Percentiles rank a stretch among this genome's conserved stretches.
phyloP scores from a whole-genome alignment of 2,329 filamentous ascomycete genomes.

The Dissoconium aciculare region DNA sequence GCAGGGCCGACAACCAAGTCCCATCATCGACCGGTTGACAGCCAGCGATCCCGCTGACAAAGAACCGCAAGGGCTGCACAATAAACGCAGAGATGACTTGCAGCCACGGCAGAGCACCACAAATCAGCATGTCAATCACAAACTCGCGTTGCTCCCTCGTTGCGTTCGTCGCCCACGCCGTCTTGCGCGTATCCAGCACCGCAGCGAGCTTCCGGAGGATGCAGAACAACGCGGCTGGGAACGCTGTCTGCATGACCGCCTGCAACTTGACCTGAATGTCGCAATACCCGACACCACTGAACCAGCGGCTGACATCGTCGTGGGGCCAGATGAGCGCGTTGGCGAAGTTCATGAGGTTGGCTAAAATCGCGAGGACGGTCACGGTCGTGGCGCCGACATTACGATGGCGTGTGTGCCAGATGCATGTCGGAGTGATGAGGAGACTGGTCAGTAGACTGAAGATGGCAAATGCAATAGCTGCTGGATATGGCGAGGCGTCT shows the following conservation, averaged over 20 bases:
- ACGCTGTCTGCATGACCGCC: conserved; percentile 37
- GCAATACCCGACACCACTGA: conserved; percentile 45
- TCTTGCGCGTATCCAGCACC: conserved; percentile 40
- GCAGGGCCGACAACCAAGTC: conserved; percentile 42
- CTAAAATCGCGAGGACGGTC: conserved; percentile 40
- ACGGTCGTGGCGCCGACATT: conserved; percentile 47
- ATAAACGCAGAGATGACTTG: conserved; percentile 44
- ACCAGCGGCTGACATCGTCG: conserved; percentile 41
- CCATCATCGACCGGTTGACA: conserved; percentile 40
- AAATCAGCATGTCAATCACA: conserved; percentile 34
- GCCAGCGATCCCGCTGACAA: conserved; percentile 43
- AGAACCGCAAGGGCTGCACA: conserved; percentile 45
- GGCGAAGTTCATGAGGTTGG: conserved; percentile 42
- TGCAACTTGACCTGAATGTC: conserved; percentile 49
- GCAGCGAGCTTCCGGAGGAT: conserved; percentile 46
- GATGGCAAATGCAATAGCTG: conserved; percentile 32
- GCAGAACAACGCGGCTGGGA: conserved; percentile 40
- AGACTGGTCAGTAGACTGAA: conserved; percentile 37
- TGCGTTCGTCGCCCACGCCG: conserved; percentile 36
- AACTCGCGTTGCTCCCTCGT: conserved; percentile 25
- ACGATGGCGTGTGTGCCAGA: conserved; percentile 44
- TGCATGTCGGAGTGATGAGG: conserved; percentile 41
- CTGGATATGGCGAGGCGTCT: conserved; percentile 16
- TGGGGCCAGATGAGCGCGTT: conserved; percentile 52
- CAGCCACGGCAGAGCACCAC: conserved; percentile 40